phyloP scores from a whole-genome alignment of 306 rosid species.

The Quercus gilva region DNA sequence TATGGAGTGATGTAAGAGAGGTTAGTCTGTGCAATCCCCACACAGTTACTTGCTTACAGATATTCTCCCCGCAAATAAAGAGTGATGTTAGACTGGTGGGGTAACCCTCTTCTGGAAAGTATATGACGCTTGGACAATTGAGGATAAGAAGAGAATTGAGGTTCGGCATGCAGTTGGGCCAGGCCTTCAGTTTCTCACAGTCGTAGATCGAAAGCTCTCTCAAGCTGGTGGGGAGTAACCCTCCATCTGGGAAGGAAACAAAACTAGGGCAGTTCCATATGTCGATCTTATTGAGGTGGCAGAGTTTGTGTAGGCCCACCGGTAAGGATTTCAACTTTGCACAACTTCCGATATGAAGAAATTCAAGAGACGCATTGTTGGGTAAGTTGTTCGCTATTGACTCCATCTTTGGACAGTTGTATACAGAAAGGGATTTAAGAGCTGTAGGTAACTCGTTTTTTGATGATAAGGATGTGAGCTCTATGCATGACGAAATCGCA shows the following conservation, averaged over 20 bases:
- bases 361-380: background rate
- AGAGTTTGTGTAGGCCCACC: slow-evolving; percentile 8
- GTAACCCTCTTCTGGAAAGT: slow-evolving; percentile 1
- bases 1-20: background rate
- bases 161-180: slow-evolving; percentile 4
- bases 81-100: slow-evolving; percentile 24
- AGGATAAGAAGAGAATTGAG: background rate
- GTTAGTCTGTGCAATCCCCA: slow-evolving; percentile 22
- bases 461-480: background rate
- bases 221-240: background rate
- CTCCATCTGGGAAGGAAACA: slow-evolving; percentile 19
- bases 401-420: background rate
- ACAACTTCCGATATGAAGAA: background rate
- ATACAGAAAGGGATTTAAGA: background rate
- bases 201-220: background rate
- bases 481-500: no score
- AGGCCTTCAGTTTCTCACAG: slow-evolving; percentile 6
- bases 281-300: background rate
- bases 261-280: background rate
- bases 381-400: slow-evolving; percentile 4
- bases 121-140: background rate
- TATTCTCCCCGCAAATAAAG: background rate
- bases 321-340: slow-evolving; percentile 12
- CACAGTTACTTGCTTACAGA: slow-evolving; percentile 2
- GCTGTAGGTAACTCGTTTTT: slow-evolving; percentile 6